Evolutionary conservation across 2,329 filamentous ascomycete species (phyloP), one percentile per base, ranked within the genome.

Genomic region (Colletotrichum caudatum): DNA sequence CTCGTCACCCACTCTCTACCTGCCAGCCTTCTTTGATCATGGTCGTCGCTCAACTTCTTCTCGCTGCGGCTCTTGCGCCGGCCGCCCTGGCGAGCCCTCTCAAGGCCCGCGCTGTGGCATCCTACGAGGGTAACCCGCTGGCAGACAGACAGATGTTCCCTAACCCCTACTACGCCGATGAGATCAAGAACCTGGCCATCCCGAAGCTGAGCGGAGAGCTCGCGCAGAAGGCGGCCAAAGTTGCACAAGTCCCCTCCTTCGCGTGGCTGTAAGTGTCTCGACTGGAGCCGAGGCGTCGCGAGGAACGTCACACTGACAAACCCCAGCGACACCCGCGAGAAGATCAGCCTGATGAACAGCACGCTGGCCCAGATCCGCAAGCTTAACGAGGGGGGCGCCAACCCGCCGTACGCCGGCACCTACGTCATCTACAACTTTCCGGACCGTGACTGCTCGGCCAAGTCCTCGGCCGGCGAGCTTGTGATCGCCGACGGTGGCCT

Each of bases 121-220:
- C 75, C 26, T 77, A 77, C 53, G 74, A 81, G 14, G 85, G 85
- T 14, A 81, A 81, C 73, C 78, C 78, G n/a, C 80, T 81, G 69
- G 58, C 74, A 48, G 76, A 76, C 16, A 77, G 78, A 48, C 81
- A 78, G 64, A 76, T 82, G 46, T 79, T 80, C 54, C 76, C 81
- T 64, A 82, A 83, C 71, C 78, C 80, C 12, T 80, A 78, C 65
- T 82, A 80, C 64, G 76, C 81, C 53, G 76, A 79, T 2, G 78
- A 83, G 71, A 78, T 83, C 41, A 79, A 83, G 48, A 82, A 77
- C 48, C 78, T 82, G 2, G 88, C 88, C 3, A 84, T 90, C 46
- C 88, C 89, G 4, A 86, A 87, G 3, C 79, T 89, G 70, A 82
- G 83, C 12, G 80, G 83, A 7, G 80, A 84, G 18, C 79, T 86